phyloP scores from a whole-genome alignment of 805 yeast species.

The Schizosaccharomyces octosporus region DNA sequence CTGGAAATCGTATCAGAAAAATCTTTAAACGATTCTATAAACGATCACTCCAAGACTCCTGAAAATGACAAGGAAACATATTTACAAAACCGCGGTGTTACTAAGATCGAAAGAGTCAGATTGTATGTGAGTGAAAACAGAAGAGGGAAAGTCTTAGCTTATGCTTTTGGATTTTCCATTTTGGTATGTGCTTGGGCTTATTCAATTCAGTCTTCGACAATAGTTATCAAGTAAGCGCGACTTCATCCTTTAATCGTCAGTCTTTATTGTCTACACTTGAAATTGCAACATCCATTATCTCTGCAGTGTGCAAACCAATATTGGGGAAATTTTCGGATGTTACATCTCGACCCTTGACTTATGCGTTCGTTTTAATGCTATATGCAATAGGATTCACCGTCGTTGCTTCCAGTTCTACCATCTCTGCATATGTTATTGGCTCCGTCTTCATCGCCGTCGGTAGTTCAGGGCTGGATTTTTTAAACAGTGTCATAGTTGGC shows the following conservation, averaged over 20 bases:
- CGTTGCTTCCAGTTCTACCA: constrained; percentile 16
- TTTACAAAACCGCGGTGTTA: background rate
- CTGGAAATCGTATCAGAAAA: no score
- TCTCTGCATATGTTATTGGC: constrained; percentile 17
- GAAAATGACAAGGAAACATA: background rate
- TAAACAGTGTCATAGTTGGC: constrained; percentile 15
- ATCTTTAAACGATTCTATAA: no score
- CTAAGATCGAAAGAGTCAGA: background rate
- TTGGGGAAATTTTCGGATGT: constrained; percentile 21
- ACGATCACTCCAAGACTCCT: no score
- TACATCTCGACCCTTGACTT: constrained; percentile 19
- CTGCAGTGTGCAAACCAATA: constrained; percentile 18
- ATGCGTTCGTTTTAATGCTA: constrained; percentile 13
- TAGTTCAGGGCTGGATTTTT: constrained; percentile 15
- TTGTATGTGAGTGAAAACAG: background rate
- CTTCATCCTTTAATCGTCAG: background rate
- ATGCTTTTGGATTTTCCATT: background rate
- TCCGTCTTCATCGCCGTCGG: constrained; percentile 18
- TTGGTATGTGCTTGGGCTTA: background rate
- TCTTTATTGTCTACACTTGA: constrained; percentile 19
- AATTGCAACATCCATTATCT: constrained; percentile 19
- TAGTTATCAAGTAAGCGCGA: background rate
- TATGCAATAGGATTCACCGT: constrained; percentile 17
- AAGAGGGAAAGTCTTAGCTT: background rate
- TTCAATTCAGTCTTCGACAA: background rate